Percentiles rank a stretch among this genome's conserved stretches.
These are phyloP conservation scores for Lasiodiplodia gonubiensis DNA, from an alignment of 2,329 filamentous ascomycete genomes.

Conservation along the genomic window DNA sequence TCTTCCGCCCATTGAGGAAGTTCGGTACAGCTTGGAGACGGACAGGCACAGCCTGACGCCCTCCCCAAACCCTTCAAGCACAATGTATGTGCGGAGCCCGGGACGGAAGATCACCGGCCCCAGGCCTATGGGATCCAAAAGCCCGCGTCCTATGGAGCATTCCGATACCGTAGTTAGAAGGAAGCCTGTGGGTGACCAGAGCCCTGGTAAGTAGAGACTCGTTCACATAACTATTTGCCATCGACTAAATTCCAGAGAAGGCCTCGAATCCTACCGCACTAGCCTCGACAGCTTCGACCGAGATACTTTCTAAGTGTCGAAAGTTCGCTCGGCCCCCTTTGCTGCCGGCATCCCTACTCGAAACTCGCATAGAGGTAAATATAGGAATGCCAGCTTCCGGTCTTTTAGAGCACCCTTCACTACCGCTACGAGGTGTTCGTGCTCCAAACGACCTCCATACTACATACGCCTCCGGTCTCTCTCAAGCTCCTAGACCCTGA, in stretches of 20 bases:
- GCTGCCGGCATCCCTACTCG: neutral
- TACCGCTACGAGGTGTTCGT: neutral
- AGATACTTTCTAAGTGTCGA: conserved; percentile 41
- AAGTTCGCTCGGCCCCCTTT: neutral
- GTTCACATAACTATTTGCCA: neutral
- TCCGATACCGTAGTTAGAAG: conserved; percentile 58
- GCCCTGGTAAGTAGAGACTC: conserved; percentile 36
- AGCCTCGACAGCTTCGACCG: conserved; percentile 44
- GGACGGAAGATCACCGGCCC: conserved; percentile 49
- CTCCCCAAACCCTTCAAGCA: conserved; percentile 6
- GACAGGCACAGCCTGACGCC: conserved; percentile 37
- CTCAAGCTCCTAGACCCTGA: neutral
- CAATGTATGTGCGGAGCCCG: conserved; percentile 31
- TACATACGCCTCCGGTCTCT: neutral
- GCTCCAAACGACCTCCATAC: neutral
- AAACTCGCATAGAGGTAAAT: neutral
- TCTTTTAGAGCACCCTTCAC: neutral
- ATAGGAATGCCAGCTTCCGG: neutral
- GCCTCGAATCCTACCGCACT: conserved; percentile 37
- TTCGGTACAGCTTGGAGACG: conserved; percentile 56
- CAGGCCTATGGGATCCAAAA: conserved; percentile 53
- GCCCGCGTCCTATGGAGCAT: conserved; percentile 55
- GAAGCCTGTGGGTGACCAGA: conserved; percentile 38
- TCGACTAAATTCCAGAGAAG: conserved; percentile 10
- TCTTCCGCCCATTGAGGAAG: conserved; percentile 59